Base-by-base conservation (phyloP, 164 flowering plant genomes). In the Santalum album region DNA sequence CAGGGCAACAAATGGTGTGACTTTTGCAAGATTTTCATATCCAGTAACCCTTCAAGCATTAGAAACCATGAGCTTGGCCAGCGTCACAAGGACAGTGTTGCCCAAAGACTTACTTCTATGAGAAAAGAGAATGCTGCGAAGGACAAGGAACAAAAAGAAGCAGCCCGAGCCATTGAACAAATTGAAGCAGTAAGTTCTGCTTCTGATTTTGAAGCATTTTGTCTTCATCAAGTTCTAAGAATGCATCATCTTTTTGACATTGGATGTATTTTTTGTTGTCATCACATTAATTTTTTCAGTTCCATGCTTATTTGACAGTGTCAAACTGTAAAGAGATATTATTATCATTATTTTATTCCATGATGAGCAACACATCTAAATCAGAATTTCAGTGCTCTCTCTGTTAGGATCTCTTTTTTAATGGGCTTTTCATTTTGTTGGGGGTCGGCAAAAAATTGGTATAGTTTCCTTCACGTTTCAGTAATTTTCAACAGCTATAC, bases 1-100 rank as follows among this genome's bases (percentile, higher is more conserved):
- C 99, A 92, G 71, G 97, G 97, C 1, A 92, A 92, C 65, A 85
- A 92, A 65, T 89, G 96, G 97, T 92, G 97, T 17, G 97, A 92
- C 54, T 82, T 84, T 57, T 92, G 99, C 84, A 92, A 92, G 61
- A 89, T 92, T 47, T 92, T 63, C 63, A 79, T 90, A 70, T 66
- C 96, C 53, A 92, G 80, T 66, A 92, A 90, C 60, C 90, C 90
- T 42, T 62, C 82, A 40, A 85, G 95, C 69, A 83, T 90, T 48
- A 72, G 95, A 68, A 92, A 86, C 60, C 99, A 87, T 81, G 99
- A 92, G 63, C 80, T 87, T 17, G 99, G 99, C 49, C 72, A 69
- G 38, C 86, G 95, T 22, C 99, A 92, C 71, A 87, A 84, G 70
- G 99, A 89, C 25, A 75, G 53, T 75, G 99, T 92, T 54, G 61